A percentile compares a stretch with the other conserved stretches of the same genome.
Evolutionary conservation across 2,329 filamentous ascomycete species (phyloP).

Genomic region (Fusarium mangiferae): DNA sequence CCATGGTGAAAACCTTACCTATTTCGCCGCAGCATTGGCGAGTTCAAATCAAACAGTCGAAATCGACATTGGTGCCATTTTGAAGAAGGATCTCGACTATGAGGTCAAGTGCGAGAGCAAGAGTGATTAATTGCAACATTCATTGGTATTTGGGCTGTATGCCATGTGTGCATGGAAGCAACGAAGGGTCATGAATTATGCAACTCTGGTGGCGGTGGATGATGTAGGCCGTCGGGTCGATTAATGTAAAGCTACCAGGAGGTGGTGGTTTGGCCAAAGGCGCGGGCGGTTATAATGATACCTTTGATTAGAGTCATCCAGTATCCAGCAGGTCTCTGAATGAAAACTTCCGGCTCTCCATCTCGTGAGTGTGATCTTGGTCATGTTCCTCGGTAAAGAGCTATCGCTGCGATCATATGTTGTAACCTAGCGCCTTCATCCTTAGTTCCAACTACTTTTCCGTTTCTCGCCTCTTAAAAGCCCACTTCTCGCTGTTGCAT

Average conservation of each 20-base stretch:
- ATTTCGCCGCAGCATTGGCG: constrained; percentile 66
- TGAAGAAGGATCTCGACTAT: constrained; percentile 49
- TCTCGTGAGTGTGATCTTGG: constrained; percentile 6
- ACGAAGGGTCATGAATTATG: not conserved
- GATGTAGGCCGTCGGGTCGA: constrained; percentile 2
- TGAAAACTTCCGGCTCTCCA: constrained; percentile 24
- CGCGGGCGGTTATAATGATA: constrained; percentile 48
- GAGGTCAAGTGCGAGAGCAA: constrained; percentile 39
- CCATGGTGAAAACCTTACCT: constrained; percentile 62
- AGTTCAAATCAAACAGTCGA: constrained; percentile 61
- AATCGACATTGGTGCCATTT: constrained; percentile 61
- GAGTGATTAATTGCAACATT: constrained; percentile 4
- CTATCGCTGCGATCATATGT: not conserved
- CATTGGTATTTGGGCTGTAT: not conserved
- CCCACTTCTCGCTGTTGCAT: constrained; percentile 33
- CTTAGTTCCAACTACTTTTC: constrained; percentile 50
- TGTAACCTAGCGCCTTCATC: not conserved
- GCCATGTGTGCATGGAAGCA: not conserved
- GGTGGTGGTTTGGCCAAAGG: constrained; percentile 27
- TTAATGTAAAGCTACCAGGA: constrained; percentile 26
- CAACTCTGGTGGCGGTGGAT: not conserved
- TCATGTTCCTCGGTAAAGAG: not conserved
- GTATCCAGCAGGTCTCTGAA: constrained; percentile 21
- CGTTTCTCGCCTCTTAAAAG: constrained; percentile 47
- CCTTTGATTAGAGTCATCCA: constrained; percentile 40